Percentiles rank a stretch among this genome's conserved stretches.
Conservation (phyloP, 2,329 filamentous ascomycete species). For the Hypoxylon sp. region DNA sequence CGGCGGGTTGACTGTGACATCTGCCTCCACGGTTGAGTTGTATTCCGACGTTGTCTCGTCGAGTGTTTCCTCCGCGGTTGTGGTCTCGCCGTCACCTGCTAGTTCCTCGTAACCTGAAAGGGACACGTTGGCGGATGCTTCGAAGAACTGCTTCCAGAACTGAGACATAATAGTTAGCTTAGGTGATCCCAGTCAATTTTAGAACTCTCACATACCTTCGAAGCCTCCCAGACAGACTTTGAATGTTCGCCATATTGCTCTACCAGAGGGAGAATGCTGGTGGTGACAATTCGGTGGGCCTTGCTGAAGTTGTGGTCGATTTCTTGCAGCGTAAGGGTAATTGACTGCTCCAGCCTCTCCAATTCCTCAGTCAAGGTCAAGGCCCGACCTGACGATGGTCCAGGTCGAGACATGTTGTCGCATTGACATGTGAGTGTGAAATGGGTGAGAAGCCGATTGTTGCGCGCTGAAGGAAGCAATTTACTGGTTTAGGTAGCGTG, state of each 20-base stretch:
- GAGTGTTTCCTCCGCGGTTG: constrained; percentile 64
- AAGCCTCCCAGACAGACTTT: constrained; percentile 94
- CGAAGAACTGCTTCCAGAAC: constrained; percentile 99
- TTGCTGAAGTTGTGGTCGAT: constrained; percentile 99
- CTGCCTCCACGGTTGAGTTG: constrained; percentile 50
- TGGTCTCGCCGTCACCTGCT: constrained; percentile 73
- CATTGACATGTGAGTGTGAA: constrained; percentile 6
- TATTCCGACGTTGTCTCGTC: constrained; percentile 65
- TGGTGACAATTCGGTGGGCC: constrained; percentile 94
- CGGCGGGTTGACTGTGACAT: constrained; percentile 54
- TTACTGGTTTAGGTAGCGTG: constrained; percentile 39
- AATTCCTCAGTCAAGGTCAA: constrained; percentile 93
- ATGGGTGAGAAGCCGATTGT: constrained; percentile 4
- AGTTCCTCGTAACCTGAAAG: constrained; percentile 93
- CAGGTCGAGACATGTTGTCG: constrained; percentile 62
- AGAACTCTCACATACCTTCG: constrained; percentile 71
- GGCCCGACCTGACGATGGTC: constrained; percentile 61
- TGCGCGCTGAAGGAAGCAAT: constrained; percentile 34
- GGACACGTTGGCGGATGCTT: constrained; percentile 96
- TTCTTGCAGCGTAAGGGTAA: constrained; percentile 96
- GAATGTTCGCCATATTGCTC: constrained; percentile 97
- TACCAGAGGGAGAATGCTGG: constrained; percentile 90
- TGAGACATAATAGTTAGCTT: constrained; percentile 53
- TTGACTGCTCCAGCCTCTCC: constrained; percentile 95
- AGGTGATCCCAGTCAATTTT: neutral